These are phyloP conservation scores for Pezicula carpinea DNA, from an alignment of 2,329 filamentous ascomycete genomes.

Conservation along the genomic window DNA sequence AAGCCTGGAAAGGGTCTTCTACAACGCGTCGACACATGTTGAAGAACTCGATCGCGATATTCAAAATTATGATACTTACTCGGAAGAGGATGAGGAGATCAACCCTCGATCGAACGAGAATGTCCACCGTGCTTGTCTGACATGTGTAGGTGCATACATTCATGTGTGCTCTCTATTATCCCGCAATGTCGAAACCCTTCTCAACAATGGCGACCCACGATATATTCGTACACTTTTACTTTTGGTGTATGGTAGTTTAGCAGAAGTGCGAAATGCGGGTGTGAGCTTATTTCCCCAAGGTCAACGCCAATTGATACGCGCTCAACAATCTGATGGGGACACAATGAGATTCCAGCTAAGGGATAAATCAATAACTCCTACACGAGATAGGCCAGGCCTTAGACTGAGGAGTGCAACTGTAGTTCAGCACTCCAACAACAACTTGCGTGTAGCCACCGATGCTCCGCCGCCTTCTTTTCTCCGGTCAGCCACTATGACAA, in stretches of 20 bases:
- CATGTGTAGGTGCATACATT: constrained; percentile 59
- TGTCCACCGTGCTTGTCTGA: constrained; percentile 58
- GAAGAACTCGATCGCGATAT: constrained; percentile 62
- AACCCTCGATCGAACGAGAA: constrained; percentile 55
- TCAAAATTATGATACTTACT: constrained; percentile 51
- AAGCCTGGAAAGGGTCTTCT: constrained; percentile 62
- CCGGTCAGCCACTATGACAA: constrained; percentile 44
- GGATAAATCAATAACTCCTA: constrained; percentile 50
- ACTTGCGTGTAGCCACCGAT: constrained; percentile 52
- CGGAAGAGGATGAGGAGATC: constrained; percentile 43
- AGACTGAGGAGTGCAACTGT: constrained; percentile 28
- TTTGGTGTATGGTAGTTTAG: constrained; percentile 62
- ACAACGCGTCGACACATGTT: constrained; percentile 63
- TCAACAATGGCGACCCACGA: constrained; percentile 61
- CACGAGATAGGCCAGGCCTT: constrained; percentile 40
- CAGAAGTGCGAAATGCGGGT: constrained; percentile 49
- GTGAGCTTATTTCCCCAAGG: constrained; percentile 17
- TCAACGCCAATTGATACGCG: constrained; percentile 8
- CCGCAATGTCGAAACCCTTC: constrained; percentile 58
- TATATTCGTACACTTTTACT: constrained; percentile 62
- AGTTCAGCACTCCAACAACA: constrained; percentile 23
- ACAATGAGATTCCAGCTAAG: constrained; percentile 47
- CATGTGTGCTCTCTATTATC: constrained; percentile 59
- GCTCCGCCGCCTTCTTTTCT: constrained; percentile 43
- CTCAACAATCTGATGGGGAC: constrained; percentile 26